Evolutionary conservation across 306 rosid species (phyloP).

Genomic region (Ammopiptanthus mongolicus): DNA sequence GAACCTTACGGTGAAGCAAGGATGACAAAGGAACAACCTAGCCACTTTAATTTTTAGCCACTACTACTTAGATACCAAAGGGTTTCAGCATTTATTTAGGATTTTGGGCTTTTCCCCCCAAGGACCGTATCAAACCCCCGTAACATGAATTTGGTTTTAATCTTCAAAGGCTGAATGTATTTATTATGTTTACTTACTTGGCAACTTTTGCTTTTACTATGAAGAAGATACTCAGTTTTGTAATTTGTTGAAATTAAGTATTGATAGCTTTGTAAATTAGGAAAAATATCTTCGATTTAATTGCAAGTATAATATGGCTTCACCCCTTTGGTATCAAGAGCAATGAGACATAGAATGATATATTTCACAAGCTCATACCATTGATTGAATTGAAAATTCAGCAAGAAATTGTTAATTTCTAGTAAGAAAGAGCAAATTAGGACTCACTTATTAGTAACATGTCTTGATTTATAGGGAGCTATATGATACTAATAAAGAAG

Average conservation of each 20-base stretch:
- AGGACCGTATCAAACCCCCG: background rate
- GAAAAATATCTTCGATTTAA: background rate
- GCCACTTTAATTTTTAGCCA: constrained; percentile 42
- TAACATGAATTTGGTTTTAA: constrained; percentile 11
- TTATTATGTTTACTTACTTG: background rate
- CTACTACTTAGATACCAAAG: constrained; percentile 1
- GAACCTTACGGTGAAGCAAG: constrained; percentile 73
- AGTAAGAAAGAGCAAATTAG: background rate
- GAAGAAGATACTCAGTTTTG: background rate
- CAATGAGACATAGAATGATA: background rate
- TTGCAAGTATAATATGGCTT: background rate
- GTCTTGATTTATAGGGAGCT: background rate
- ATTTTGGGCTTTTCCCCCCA: background rate
- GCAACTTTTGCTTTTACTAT: background rate
- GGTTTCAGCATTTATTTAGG: background rate
- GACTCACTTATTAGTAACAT: background rate
- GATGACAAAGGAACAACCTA: constrained; percentile 80
- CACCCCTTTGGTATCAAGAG: background rate
- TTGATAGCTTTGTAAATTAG: background rate
- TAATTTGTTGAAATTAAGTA: constrained; percentile 5
- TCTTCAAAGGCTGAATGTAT: background rate
- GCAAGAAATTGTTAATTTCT: background rate
- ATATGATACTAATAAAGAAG: background rate
- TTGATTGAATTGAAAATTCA: background rate
- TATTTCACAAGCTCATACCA: background rate